A percentile compares a stretch with the other conserved stretches of the same genome.
phyloP scores from a whole-genome alignment of 768 basidiomycete genomes.

The Phylloporus scabripes region DNA sequence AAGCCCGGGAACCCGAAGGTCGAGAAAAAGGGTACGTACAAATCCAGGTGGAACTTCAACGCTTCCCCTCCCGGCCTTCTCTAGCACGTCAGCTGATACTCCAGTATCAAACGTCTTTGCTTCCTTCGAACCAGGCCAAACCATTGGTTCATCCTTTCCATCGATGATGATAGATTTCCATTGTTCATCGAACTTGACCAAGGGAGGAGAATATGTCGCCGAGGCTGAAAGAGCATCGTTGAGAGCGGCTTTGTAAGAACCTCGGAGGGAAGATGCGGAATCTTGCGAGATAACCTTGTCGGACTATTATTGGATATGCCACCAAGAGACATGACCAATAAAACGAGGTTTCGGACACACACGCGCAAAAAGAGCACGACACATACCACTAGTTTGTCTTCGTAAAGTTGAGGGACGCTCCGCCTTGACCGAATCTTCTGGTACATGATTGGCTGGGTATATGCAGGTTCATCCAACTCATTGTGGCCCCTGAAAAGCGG shows the following conservation, averaged over 20 bases:
- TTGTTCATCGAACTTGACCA: constrained; percentile 56
- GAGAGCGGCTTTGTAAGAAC: constrained; percentile 55
- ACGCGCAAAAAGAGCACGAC: not conserved
- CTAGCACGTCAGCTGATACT: constrained; percentile 46
- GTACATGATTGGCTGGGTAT: constrained; percentile 91
- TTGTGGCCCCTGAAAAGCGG: constrained; percentile 65
- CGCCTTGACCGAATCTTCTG: constrained; percentile 72
- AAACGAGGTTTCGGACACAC: not conserved
- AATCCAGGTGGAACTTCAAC: constrained; percentile 55
- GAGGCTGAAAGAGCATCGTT: constrained; percentile 53
- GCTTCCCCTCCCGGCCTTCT: constrained; percentile 60
- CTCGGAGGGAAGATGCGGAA: constrained; percentile 47
- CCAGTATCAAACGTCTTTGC: constrained; percentile 68
- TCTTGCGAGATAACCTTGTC: constrained; percentile 42
- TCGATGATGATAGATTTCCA: constrained; percentile 43
- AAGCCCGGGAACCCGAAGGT: not conserved
- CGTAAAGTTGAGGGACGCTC: constrained; percentile 78
- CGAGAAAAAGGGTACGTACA: constrained; percentile 39
- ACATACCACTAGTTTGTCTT: constrained; percentile 68
- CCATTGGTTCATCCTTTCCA: constrained; percentile 23
- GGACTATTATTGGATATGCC: constrained; percentile 9
- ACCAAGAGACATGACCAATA: not conserved
- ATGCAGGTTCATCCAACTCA: constrained; percentile 80
- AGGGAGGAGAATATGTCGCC: constrained; percentile 42
- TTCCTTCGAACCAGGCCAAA: constrained; percentile 54